phyloP scores from a whole-genome alignment of 169 alveolate genomes.

The Plasmodium sp. region DNA sequence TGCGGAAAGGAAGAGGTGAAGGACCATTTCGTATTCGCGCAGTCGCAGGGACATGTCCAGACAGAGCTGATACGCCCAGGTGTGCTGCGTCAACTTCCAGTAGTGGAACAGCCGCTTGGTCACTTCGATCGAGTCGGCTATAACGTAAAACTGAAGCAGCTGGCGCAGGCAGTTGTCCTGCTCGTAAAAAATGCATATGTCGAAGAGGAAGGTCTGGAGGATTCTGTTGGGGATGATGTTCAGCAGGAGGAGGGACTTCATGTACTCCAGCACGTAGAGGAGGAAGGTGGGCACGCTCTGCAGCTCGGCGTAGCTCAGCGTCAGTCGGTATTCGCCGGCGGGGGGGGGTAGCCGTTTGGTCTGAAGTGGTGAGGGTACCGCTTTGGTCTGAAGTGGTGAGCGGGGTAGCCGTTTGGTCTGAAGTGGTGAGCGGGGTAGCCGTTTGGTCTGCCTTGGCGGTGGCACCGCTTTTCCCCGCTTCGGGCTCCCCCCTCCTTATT shows the following conservation, averaged over 20 bases:
- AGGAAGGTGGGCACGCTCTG: slow-evolving; percentile 29
- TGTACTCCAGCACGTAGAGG: slow-evolving; percentile 50
- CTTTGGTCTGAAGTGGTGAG: no score
- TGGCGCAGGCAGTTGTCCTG: slow-evolving; percentile 61
- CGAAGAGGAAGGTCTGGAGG: slow-evolving; percentile 58
- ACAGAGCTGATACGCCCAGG: slow-evolving; percentile 57
- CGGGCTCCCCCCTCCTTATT: neutral
- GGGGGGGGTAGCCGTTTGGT: neutral
- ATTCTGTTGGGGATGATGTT: slow-evolving; percentile 64
- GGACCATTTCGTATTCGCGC: slow-evolving; percentile 61
- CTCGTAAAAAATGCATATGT: slow-evolving; percentile 50
- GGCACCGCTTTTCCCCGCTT: no score
- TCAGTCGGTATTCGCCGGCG: neutral
- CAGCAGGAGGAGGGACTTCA: slow-evolving; percentile 47
- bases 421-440: no score
- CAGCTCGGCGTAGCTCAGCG: slow-evolving; percentile 20
- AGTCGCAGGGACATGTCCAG: slow-evolving; percentile 64
- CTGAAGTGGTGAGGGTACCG: neutral
- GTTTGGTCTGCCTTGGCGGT: no score
- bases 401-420: no score
- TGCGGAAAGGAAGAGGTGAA: slow-evolving; percentile 37
- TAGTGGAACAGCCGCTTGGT: slow-evolving; percentile 57
- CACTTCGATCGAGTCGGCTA: slow-evolving; percentile 65
- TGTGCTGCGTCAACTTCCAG: slow-evolving; percentile 48
- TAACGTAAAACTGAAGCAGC: slow-evolving; percentile 42